phyloP scores from a whole-genome alignment of 1,284 basidiomycete species.

The Rhodotorula mucilaginosa region DNA sequence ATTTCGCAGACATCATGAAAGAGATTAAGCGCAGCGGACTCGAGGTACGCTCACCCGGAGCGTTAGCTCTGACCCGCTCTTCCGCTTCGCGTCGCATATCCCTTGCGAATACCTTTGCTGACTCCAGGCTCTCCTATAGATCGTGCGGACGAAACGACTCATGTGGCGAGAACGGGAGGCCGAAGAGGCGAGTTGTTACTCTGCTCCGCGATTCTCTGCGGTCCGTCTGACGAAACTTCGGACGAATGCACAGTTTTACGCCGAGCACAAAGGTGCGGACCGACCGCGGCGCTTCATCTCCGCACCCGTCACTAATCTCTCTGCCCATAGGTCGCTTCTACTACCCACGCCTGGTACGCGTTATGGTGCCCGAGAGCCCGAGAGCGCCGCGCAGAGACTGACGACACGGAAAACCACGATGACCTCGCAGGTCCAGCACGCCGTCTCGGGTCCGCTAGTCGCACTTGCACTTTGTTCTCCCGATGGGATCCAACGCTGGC shows the following conservation, averaged over 20 bases:
- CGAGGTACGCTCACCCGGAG: slow-evolving; percentile 23
- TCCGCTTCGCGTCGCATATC: too few species aligned
- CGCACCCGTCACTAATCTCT: too few species aligned
- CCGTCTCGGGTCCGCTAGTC: slow-evolving; percentile 41
- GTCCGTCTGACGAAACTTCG: background rate
- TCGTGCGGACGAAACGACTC: slow-evolving; percentile 39
- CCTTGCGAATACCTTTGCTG: too few species aligned
- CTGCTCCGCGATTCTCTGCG: background rate
- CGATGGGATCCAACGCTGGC: slow-evolving; percentile 40
- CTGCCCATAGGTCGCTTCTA: slow-evolving; percentile 40
- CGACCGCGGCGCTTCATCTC: too few species aligned
- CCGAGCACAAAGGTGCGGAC: slow-evolving; percentile 36
- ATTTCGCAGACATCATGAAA: slow-evolving; percentile 25
- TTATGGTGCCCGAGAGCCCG: too few species aligned
- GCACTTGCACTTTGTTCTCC: slow-evolving; percentile 40
- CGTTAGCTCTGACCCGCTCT: background rate
- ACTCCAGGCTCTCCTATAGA: slow-evolving; percentile 7
- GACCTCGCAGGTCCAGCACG: slow-evolving; percentile 31
- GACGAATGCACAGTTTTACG: slow-evolving; percentile 34
- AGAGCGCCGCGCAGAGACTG: background rate
- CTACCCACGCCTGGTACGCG: slow-evolving; percentile 40
- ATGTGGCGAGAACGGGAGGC: slow-evolving; percentile 39
- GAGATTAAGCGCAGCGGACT: slow-evolving; percentile 38
- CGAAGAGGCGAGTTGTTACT: slow-evolving; percentile 11
- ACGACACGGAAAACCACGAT: too few species aligned